These are phyloP conservation scores for Juncus effusus DNA, from an alignment of 176 grass and related monocot genomes.

Conservation along the genomic window DNA sequence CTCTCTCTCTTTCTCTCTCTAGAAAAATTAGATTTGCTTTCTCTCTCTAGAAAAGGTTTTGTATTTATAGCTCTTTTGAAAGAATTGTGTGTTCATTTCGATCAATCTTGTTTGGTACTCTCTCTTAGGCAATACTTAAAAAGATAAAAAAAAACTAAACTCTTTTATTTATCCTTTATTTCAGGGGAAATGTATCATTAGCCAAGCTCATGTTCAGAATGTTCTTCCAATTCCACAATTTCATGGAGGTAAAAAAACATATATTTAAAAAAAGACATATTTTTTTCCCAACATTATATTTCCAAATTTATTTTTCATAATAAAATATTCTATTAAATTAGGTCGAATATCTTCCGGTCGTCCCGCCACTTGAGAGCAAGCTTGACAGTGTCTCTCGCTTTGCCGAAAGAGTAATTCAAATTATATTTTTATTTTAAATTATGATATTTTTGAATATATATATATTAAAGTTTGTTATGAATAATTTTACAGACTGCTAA, in stretches of 20 bases:
- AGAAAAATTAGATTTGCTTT: background rate
- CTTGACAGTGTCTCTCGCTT: slow-evolving; percentile 63
- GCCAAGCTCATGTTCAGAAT: slow-evolving; percentile 86
- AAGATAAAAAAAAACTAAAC: background rate
- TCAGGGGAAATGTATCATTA: slow-evolving; percentile 91
- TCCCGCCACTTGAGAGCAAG: slow-evolving; percentile 85
- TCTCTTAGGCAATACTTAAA: too few species aligned
- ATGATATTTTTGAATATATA: background rate
- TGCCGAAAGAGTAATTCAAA: slow-evolving; percentile 54
- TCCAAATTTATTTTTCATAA: slow-evolving; percentile 5
- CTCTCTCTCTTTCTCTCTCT: slow-evolving; percentile 21
- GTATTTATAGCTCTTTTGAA: too few species aligned
- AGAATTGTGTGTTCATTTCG: too few species aligned
- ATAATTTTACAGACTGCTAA: slow-evolving; percentile 55
- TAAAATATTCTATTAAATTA: slow-evolving; percentile 19
- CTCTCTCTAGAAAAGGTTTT: background rate
- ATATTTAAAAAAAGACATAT: too few species aligned
- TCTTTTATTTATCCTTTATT: slow-evolving; percentile 10
- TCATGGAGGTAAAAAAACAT: slow-evolving; percentile 73
- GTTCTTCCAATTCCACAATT: slow-evolving; percentile 99
- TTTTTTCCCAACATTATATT: background rate
- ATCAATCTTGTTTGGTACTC: too few species aligned
- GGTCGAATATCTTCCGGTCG: slow-evolving; percentile 91
- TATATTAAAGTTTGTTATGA: background rate
- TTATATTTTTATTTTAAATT: slow-evolving; percentile 10